These are phyloP conservation scores for Globisporangium spinosum DNA, from an alignment of 352 stramenopile genomes.

Conservation along the genomic window DNA sequence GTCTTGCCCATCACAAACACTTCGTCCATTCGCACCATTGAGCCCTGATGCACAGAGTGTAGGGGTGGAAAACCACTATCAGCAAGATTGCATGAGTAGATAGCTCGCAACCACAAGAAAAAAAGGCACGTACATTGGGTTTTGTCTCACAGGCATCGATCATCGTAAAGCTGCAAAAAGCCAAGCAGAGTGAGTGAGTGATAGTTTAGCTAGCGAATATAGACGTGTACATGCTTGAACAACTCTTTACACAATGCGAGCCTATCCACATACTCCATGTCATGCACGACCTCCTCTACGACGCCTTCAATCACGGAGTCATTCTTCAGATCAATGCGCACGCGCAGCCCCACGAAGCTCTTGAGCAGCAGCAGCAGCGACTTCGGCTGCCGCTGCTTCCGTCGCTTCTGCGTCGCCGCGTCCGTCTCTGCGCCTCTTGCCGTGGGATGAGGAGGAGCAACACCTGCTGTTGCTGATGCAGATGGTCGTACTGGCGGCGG, in stretches of 20 bases:
- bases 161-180: constrained; percentile 52
- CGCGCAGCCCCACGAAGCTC: constrained; percentile 75
- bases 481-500: not conserved
- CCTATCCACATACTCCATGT: constrained; percentile 71
- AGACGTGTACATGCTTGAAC: not conserved
- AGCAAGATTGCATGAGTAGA: not conserved
- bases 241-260: not conserved
- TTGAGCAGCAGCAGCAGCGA: constrained; percentile 80
- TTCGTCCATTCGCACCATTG: constrained; percentile 61
- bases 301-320: constrained; percentile 73
- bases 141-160: constrained; percentile 75
- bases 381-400: constrained; percentile 29
- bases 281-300: constrained; percentile 78
- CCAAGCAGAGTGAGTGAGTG: not conserved
- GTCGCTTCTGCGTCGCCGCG: constrained; percentile 4
- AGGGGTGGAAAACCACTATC: not conserved
- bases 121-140: constrained; percentile 36
- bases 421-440: not conserved
- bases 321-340: constrained; percentile 84
- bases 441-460: not conserved
- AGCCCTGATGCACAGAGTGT: constrained; percentile 31
- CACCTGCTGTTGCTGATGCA: not conserved
- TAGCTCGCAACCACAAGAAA: not conserved
- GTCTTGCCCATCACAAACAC: constrained; percentile 88
- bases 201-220: not conserved